Percentiles rank a stretch among this genome's conserved stretches.
phyloP scores from a whole-genome alignment of 331 rosid species.

The Dryas integrifolia region DNA sequence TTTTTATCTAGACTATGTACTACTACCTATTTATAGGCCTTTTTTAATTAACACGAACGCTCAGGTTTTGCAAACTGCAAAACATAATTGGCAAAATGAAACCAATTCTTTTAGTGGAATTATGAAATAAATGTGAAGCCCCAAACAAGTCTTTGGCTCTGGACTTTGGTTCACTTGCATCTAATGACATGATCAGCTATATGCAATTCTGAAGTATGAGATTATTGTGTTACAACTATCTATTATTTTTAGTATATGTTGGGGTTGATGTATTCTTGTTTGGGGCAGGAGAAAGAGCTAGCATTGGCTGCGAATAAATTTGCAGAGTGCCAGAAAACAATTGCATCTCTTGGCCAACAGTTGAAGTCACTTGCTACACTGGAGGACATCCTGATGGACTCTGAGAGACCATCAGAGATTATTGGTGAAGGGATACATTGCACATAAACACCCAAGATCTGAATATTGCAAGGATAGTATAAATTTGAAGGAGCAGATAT shows the following conservation, averaged over 20 bases:
- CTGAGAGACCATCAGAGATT: slow-evolving; percentile 37
- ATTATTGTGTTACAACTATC: neutral
- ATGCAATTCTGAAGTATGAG: neutral
- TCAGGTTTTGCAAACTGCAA: neutral
- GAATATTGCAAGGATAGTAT: slow-evolving; percentile 30
- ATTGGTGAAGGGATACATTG: slow-evolving; percentile 29
- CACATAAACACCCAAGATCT: slow-evolving; percentile 10
- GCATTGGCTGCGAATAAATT: slow-evolving; percentile 63
- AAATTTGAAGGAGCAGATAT: slow-evolving; percentile 5
- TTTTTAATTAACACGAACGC: neutral
- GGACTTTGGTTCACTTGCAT: neutral
- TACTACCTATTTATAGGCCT: neutral
- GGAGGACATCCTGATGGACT: slow-evolving; percentile 65
- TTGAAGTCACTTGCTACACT: slow-evolving; percentile 62
- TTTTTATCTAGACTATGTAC: neutral
- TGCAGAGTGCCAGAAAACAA: slow-evolving; percentile 80
- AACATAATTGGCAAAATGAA: neutral
- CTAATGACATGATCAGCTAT: neutral
- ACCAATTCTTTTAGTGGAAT: neutral
- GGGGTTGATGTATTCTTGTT: slow-evolving; percentile 22
- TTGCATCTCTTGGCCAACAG: slow-evolving; percentile 77
- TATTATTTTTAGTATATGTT: neutral
- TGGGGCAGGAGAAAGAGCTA: slow-evolving; percentile 67
- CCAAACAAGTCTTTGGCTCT: neutral
- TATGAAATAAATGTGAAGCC: neutral